Evolutionary conservation across 2,329 filamentous ascomycete species (phyloP), one percentile per base, ranked within the genome.

Genomic region (Alternaria infectoria): DNA sequence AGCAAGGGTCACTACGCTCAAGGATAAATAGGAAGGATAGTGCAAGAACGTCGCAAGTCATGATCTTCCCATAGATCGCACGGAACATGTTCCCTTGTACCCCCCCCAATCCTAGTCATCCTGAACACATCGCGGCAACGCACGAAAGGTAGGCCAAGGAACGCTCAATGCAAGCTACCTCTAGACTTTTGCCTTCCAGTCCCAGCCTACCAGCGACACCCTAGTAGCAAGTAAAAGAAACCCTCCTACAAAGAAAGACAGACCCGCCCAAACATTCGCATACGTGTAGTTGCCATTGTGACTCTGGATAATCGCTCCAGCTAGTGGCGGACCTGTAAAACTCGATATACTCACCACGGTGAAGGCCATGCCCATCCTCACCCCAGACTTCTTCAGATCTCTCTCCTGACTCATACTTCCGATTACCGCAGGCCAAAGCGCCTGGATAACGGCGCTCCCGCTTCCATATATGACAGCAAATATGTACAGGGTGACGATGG

Each of bases 321-420:
- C 77, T n/a, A 80, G 54, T 26, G 77, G 77, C 23, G 75, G 74
- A 3, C 77, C 77, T 3, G 75, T 78, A 55, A 80, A 70, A 23
- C 72, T 74, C 17, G 76, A 74, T 44, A 80, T 72, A n/a, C 73
- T 75, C 25, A 79, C 76, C 47, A 79, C 71, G 5, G 73, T 77
- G 57, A 79, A 79, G 1, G 72, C 75, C 77, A 80, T 80, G 4
- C 77, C 77, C 73, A 78, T 78, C 44, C 77, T 69, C 26, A 74
- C 71, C 3, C 77, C 77, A 2, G 66, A 65, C 59, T 79, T 79
- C 57, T 76, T 77, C 60, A 77, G 23, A 55, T 79, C 77, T 10
- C 64, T 65, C 6, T 65, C 69, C 7, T 73, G 76, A 4, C 82
- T 84, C 46, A 73, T 52, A 15, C 65, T 68, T 1, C 70, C 69